Conservation (phyloP, 164 flowering plant species). For the Tinospora cordifolia region DNA sequence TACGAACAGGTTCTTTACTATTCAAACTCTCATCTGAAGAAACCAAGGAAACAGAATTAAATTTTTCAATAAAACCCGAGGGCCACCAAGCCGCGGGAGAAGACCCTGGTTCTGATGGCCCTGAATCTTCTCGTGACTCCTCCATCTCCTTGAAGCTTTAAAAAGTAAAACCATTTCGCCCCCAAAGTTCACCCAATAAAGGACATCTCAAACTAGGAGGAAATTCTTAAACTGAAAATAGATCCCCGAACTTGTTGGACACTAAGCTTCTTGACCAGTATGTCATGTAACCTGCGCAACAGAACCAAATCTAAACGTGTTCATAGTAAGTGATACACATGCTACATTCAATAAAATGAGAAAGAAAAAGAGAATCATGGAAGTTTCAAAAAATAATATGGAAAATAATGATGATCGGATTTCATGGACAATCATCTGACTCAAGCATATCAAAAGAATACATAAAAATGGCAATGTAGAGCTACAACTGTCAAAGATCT, state of each 20-base stretch:
- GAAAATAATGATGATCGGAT: not conserved
- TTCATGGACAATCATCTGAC: not conserved
- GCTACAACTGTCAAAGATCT: too few species aligned
- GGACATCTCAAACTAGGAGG: slow-evolving; percentile 13
- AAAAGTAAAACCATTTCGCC: slow-evolving; percentile 54
- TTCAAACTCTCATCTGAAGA: slow-evolving; percentile 43
- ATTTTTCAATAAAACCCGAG: slow-evolving; percentile 59
- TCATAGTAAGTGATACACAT: not conserved
- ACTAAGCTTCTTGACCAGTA: slow-evolving; percentile 10
- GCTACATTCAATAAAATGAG: not conserved
- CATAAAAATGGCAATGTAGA: too few species aligned
- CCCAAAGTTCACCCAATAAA: slow-evolving; percentile 45
- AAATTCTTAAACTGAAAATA: slow-evolving; percentile 10
- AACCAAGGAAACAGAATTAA: slow-evolving; percentile 63
- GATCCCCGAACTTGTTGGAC: slow-evolving; percentile 3
- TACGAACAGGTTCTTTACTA: slow-evolving; percentile 28
- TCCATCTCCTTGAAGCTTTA: slow-evolving; percentile 56
- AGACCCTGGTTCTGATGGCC: slow-evolving; percentile 54
- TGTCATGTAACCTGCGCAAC: slow-evolving; percentile 19
- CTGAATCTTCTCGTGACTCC: slow-evolving; percentile 63
- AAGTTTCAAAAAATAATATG: too few species aligned
- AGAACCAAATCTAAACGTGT: not conserved
- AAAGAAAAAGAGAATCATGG: not conserved
- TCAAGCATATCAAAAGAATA: too few species aligned
- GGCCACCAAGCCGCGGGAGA: slow-evolving; percentile 69